These are phyloP conservation scores for Pythium insidiosum DNA, from an alignment of 352 stramenopile genomes.

Conservation along the genomic window DNA sequence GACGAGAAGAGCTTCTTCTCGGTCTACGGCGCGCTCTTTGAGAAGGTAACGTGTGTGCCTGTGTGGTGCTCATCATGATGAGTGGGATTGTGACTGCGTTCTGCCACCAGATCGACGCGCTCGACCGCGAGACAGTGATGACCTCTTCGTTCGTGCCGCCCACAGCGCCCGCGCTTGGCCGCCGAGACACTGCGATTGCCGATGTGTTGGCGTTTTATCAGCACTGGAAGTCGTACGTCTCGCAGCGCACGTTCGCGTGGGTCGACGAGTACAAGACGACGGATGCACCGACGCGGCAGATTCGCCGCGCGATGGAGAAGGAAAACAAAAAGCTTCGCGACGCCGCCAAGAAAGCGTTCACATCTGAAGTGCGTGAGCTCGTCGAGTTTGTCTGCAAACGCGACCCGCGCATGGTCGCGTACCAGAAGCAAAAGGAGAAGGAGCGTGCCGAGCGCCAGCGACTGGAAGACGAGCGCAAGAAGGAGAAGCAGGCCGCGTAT, in stretches of 20 bases:
- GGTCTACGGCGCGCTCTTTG: constrained; percentile 67
- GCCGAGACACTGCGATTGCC: constrained; percentile 28
- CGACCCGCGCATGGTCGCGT: constrained; percentile 57
- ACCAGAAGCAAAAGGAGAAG: constrained; percentile 61
- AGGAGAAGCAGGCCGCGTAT: constrained; percentile 47
- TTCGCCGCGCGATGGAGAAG: constrained; percentile 82
- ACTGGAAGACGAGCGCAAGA: constrained; percentile 45
- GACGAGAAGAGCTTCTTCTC: constrained; percentile 72
- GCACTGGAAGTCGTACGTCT: constrained; percentile 71
- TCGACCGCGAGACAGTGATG: constrained; percentile 55
- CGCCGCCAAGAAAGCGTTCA: constrained; percentile 68
- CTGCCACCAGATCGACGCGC: constrained; percentile 64
- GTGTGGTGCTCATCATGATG: not conserved
- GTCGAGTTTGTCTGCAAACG: constrained; percentile 80
- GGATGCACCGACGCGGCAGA: constrained; percentile 64
- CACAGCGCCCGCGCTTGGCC: constrained; percentile 40
- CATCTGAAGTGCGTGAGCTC: constrained; percentile 64
- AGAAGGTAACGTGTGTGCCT: constrained; percentile 23
- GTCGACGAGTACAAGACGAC: constrained; percentile 80
- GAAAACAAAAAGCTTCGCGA: constrained; percentile 86
- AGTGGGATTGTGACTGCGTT: constrained; percentile 1
- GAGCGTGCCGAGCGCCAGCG: constrained; percentile 36
- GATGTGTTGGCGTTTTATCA: constrained; percentile 67
- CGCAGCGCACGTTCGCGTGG: constrained; percentile 67
- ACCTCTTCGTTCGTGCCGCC: constrained; percentile 5